Evolutionary conservation across 2,329 filamentous ascomycete genomes (phyloP).

Genomic region (Arthrinium phaeospermum): DNA sequence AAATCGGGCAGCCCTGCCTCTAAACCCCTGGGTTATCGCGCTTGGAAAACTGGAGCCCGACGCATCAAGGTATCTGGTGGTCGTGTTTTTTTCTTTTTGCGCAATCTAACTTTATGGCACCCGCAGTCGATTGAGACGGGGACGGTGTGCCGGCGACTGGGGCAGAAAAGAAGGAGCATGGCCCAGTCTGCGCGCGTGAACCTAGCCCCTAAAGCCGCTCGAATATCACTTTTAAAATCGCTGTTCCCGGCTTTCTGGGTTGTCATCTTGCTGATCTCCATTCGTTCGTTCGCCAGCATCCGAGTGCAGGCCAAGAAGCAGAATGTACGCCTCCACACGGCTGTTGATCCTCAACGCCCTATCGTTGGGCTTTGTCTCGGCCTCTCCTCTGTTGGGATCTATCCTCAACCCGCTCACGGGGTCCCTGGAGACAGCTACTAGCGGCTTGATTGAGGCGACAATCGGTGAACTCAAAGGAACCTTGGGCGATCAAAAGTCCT

Average conservation of each 20-base stretch:
- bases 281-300: neutral
- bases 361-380: neutral
- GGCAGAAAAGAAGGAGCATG: neutral
- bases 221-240: neutral
- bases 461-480: constrained; percentile 5
- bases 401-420: constrained; percentile 19
- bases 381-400: neutral
- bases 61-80: neutral
- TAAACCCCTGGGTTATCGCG: neutral
- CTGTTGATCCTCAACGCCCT: constrained; percentile 8
- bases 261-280: neutral
- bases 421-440: neutral
- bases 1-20: neutral
- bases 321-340: neutral
- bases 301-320: neutral
- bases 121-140: neutral
- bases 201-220: neutral
- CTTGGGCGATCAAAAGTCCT: constrained; percentile 18
- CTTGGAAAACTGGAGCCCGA: neutral
- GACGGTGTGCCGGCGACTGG: neutral
- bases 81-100: neutral
- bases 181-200: neutral
- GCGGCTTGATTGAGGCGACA: constrained; percentile 8
- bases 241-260: neutral
- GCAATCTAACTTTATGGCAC: neutral